Conservation (phyloP, 2,329 filamentous ascomycete species). For the Fusarium incarnatum region DNA sequence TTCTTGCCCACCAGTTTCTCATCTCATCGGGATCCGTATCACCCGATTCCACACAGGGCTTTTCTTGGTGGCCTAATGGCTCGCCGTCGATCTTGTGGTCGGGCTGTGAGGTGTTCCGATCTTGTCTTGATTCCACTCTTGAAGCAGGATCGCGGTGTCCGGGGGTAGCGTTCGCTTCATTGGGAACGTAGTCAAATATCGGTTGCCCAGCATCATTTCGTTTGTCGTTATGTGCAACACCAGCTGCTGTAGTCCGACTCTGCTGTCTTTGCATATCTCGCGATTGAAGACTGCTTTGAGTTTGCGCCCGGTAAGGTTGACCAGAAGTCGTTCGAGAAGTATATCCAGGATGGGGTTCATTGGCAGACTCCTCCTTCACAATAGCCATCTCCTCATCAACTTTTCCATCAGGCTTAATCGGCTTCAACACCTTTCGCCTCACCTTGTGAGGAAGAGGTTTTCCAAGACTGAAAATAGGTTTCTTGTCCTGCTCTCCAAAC, state of each 20-base stretch:
- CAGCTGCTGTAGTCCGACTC: slow-evolving; percentile 12
- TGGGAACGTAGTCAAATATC: slow-evolving; percentile 21
- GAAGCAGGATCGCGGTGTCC: not conserved
- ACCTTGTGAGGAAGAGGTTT: slow-evolving; percentile 36
- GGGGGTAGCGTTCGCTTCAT: not conserved
- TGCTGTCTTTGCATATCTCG: slow-evolving; percentile 13
- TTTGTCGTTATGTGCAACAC: slow-evolving; percentile 16
- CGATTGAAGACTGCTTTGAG: not conserved
- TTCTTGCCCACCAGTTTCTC: slow-evolving; percentile 42
- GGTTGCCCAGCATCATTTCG: slow-evolving; percentile 23
- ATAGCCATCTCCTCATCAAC: slow-evolving; percentile 28
- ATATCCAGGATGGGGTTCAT: not conserved
- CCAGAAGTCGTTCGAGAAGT: slow-evolving; percentile 6
- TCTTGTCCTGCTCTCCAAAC: slow-evolving; percentile 29
- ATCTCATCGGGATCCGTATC: slow-evolving; percentile 26
- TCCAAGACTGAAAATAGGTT: slow-evolving; percentile 38
- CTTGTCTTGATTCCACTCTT: not conserved
- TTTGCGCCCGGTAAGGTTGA: slow-evolving; percentile 1
- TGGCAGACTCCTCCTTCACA: not conserved
- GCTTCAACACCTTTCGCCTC: slow-evolving; percentile 17
- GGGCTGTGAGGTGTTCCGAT: not conserved
- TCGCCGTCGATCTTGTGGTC: slow-evolving; percentile 34
- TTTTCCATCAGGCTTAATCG: not conserved
- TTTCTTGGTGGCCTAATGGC: slow-evolving; percentile 31
- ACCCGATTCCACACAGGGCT: slow-evolving; percentile 23